These are phyloP conservation scores for Xerocomus alliaceus DNA, from an alignment of 1,284 basidiomycete species.

Conservation along the genomic window DNA sequence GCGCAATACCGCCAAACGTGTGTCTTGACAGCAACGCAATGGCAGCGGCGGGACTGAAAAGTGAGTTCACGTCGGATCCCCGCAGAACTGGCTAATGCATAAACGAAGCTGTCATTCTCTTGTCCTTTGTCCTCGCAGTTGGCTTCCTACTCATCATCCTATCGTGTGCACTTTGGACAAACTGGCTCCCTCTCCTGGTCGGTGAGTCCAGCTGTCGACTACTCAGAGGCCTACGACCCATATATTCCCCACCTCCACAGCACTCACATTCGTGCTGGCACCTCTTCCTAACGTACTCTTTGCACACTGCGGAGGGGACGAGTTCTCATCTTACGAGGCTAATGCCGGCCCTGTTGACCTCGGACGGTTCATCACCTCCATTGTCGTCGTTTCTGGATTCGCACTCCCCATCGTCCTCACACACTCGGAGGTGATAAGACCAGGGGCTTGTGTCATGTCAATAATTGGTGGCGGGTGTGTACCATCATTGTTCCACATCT, in stretches of 20 bases:
- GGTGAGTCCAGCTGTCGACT: constrained; percentile 64
- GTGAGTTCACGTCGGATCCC: constrained; percentile 19
- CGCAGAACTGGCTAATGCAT: constrained; percentile 5
- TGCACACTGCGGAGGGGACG: constrained; percentile 84
- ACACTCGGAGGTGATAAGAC: constrained; percentile 88
- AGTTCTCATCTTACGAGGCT: constrained; percentile 77
- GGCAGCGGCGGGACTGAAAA: constrained; percentile 48
- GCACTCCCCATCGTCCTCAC: constrained; percentile 92
- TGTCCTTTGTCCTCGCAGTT: constrained; percentile 95
- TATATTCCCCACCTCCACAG: constrained; percentile 54
- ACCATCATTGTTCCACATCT: not conserved
- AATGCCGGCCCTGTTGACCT: constrained; percentile 73
- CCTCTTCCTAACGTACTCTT: constrained; percentile 94
- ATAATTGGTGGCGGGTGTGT: constrained; percentile 86
- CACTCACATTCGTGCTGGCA: constrained; percentile 93
- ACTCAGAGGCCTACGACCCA: constrained; percentile 2
- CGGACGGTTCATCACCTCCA: constrained; percentile 92
- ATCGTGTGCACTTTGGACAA: constrained; percentile 93
- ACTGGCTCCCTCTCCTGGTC: constrained; percentile 97
- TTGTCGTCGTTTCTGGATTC: constrained; percentile 91
- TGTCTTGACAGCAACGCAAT: constrained; percentile 38
- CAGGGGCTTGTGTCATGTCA: constrained; percentile 91
- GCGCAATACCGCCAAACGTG: too few species aligned
- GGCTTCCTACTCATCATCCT: constrained; percentile 98
- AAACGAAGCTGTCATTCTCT: constrained; percentile 82